These are phyloP conservation scores for Neurospora sp. DNA, from an alignment of 2,329 filamentous ascomycete species.

Conservation along the genomic window DNA sequence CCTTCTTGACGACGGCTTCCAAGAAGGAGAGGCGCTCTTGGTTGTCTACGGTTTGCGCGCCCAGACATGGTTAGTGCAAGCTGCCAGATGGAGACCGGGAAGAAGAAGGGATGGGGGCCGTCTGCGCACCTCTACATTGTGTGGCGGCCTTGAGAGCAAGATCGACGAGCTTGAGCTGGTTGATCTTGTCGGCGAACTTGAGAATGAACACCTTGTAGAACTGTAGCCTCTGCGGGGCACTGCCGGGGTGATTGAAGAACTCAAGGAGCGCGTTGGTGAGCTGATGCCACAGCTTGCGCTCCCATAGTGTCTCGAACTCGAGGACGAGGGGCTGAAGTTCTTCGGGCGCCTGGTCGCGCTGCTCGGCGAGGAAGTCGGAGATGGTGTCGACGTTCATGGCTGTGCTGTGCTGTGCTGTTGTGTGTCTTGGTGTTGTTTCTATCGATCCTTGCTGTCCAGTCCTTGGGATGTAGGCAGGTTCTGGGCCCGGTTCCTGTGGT, in stretches of 20 bases:
- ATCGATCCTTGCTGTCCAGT: slow-evolving; percentile 3
- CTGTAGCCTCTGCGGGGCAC: slow-evolving; percentile 71
- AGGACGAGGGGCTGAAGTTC: slow-evolving; percentile 83
- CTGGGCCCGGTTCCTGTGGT: neutral
- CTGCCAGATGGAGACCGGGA: slow-evolving; percentile 1
- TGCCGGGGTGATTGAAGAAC: slow-evolving; percentile 78
- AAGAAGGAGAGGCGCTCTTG: slow-evolving; percentile 80
- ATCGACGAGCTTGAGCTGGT: slow-evolving; percentile 92
- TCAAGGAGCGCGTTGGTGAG: slow-evolving; percentile 80
- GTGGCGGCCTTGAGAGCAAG: slow-evolving; percentile 79
- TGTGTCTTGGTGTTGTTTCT: neutral
- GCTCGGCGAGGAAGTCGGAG: slow-evolving; percentile 81
- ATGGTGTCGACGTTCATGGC: slow-evolving; percentile 80
- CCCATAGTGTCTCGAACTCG: slow-evolving; percentile 93
- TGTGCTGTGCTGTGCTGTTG: slow-evolving; percentile 1
- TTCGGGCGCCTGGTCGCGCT: slow-evolving; percentile 78
- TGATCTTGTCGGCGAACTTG: slow-evolving; percentile 97
- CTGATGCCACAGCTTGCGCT: slow-evolving; percentile 98
- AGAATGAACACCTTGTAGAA: slow-evolving; percentile 94
- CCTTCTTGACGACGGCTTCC: slow-evolving; percentile 71
- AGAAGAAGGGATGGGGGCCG: neutral
- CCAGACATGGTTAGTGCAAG: neutral
- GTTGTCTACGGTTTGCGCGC: slow-evolving; percentile 52
- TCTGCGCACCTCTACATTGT: slow-evolving; percentile 61
- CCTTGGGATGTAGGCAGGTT: neutral